Evolutionary conservation across 2,329 filamentous ascomycete species (phyloP).

Genomic region (Stachybotrys chartarum): DNA sequence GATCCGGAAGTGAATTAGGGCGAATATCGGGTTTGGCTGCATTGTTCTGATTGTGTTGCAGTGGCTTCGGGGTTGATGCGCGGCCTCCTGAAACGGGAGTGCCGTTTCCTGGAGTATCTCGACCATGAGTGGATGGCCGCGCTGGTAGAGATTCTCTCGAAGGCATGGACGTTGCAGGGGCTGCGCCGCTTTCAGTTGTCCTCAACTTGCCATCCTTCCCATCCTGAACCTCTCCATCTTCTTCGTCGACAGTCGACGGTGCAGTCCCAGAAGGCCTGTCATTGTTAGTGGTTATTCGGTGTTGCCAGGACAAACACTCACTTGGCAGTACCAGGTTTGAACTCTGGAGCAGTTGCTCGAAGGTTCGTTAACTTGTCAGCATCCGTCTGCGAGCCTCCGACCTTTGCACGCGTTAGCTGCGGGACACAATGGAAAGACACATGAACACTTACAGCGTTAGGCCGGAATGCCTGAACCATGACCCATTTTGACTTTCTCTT

Average conservation of each 20-base stretch:
- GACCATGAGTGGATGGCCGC: constrained; percentile 17
- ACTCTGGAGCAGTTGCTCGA: constrained; percentile 55
- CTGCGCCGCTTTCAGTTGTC: constrained; percentile 6
- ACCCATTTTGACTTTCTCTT: constrained; percentile 63
- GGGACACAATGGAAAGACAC: neutral
- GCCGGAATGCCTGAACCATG: constrained; percentile 65
- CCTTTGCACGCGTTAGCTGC: constrained; percentile 16
- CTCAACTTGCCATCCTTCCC: constrained; percentile 26
- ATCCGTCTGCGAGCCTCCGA: constrained; percentile 18
- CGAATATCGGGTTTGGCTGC: constrained; percentile 18
- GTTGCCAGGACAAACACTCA: constrained; percentile 9
- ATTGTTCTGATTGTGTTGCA: constrained; percentile 8
- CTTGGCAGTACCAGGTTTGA: constrained; percentile 47
- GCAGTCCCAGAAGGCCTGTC: constrained; percentile 8
- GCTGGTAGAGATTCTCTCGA: constrained; percentile 26
- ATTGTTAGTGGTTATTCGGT: constrained; percentile 4
- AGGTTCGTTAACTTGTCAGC: constrained; percentile 34
- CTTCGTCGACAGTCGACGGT: constrained; percentile 40
- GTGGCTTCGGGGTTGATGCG: constrained; percentile 17
- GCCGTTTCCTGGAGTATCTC: constrained; percentile 18
- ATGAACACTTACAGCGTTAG: constrained; percentile 46
- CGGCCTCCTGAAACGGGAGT: constrained; percentile 9
- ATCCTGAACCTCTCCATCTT: constrained; percentile 70
- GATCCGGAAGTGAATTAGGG: constrained; percentile 28
- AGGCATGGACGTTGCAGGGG: constrained; percentile 1